Base-by-base conservation (phyloP, 257 asterid species). In the Solanum sejunctum region DNA sequence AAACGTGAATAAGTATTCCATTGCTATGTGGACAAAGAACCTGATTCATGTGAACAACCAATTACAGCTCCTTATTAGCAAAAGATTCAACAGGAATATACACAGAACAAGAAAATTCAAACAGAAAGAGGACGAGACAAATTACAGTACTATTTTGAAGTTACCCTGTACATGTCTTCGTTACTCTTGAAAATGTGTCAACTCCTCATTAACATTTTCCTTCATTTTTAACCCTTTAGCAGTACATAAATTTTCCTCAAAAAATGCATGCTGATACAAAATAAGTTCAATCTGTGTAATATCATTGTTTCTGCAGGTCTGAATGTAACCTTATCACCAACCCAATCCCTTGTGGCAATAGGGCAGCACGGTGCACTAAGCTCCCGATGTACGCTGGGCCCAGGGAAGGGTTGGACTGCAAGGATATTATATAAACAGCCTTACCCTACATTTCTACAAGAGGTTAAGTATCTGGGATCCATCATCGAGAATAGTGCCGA, bases 21-120 rank as follows among this genome's bases (percentile, higher is more conserved):
- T 85, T 78, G 90, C 88, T 93, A 97, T 94, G 92, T 97, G 99
- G 91, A 94, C 92, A 86, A 97, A 94, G 85, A 97, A 95, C 98
- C 99, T 97, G 97, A 82, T 85, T 86, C 86, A 86, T 78, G 83
- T 28, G 66, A 78, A 52, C 45, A 77, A 52, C 84, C 52, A 86
- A 88, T 84, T 69, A 23, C 16, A 89, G 58, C 63, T 80, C 84
- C 71, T 81, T 72, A 75, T 89, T 56, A 85, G 85, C 67, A 80
- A 36, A 55, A 60, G 84, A 83, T 45, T 39, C 67, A 83, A 49
- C 66, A n/a, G 32, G n/a, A 83, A 36, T 45, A 57, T 18, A 2
- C 78, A 85, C 66, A n/a, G 67, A n/a, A 47, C 58, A 51, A 64
- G 67, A 47, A 23, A 57, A 36, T 57, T 51, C 18, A 55, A 10